Conservation (phyloP, 2,329 filamentous ascomycete species). For the Trichophyton verrucosum region DNA sequence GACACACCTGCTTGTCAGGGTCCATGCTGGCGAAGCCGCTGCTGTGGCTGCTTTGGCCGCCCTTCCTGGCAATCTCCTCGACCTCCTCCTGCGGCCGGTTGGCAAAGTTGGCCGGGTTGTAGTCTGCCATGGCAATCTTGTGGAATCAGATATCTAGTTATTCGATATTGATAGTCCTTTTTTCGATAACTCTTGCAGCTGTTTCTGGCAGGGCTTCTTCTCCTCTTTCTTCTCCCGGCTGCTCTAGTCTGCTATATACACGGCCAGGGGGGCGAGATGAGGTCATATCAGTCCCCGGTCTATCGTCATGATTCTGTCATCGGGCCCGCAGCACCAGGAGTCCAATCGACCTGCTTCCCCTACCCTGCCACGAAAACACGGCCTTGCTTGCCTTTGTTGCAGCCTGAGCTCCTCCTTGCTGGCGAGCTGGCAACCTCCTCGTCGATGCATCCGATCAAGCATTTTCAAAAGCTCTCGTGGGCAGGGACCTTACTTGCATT, state of each 20-base stretch:
- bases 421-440: too few species aligned
- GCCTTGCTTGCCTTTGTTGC: too few species aligned
- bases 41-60: conserved; percentile 22
- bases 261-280: background rate
- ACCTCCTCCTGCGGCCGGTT: conserved; percentile 37
- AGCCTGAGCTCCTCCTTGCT: too few species aligned
- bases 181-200: background rate
- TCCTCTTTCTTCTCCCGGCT: too few species aligned
- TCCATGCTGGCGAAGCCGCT: conserved; percentile 23
- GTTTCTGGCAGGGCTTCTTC: too few species aligned
- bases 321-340: background rate
- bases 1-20: conserved; percentile 21
- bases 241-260: background rate
- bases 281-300: background rate
- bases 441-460: background rate
- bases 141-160: too few species aligned
- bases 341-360: background rate
- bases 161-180: background rate
- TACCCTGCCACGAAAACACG: background rate
- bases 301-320: background rate
- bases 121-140: conserved; percentile 18
- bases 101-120: conserved; percentile 31
- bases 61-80: conserved; percentile 28
- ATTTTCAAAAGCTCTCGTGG: background rate
- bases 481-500: background rate